Base-by-base conservation (phyloP, 1,284 basidiomycete species). In the Anthracocystis walkeri region DNA sequence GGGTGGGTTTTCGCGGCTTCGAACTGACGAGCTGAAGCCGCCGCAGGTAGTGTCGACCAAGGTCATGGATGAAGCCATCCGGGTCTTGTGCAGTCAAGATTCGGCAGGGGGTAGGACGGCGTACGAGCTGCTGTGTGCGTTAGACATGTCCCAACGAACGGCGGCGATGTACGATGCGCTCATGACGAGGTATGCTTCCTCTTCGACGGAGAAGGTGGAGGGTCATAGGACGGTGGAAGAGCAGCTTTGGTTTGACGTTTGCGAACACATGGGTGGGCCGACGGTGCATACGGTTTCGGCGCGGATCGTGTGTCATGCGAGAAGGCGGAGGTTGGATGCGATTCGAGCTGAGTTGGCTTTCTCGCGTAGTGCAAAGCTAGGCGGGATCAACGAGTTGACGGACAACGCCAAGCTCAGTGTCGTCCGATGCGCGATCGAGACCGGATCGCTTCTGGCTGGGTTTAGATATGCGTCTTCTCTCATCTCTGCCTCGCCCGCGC, bases 111-210 rank as follows among this genome's bases (percentile, higher is more conserved):
- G 66, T 4, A 59, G 55, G 27, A 66, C 74, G 20, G 65, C 70
- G 3, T 66, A 67, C 45, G 67, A 75, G 25, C 23, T 75, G 27
- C 48, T 80, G 7, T 25, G 29, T 38, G 56, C 52, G 18, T 50
- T 80, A 1, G 71, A 77, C 3, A 10, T 42, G 1, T 44, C 27
- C 4, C 67, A 76, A 21, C 40, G 79, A 10, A 62, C 65, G 4
- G 23, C 52, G 11, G 33, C 35, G 7, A 80, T 80, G 77, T 77
- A 78, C 65, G 59, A 76, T 38, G 41, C 57, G 10, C 65, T 80
- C 18, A 64, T 80, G 58, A 42, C 33, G 1, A 54, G 64, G 42
- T 71, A 60, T 31, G 65, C 51, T 25, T 23, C 64, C 18, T 40
- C 56, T 18, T 38, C 16, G 7, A 40, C n/a, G 27, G 8, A 18